phyloP scores from a whole-genome alignment of 2,329 filamentous ascomycete species.

The Fusarium falciforme region DNA sequence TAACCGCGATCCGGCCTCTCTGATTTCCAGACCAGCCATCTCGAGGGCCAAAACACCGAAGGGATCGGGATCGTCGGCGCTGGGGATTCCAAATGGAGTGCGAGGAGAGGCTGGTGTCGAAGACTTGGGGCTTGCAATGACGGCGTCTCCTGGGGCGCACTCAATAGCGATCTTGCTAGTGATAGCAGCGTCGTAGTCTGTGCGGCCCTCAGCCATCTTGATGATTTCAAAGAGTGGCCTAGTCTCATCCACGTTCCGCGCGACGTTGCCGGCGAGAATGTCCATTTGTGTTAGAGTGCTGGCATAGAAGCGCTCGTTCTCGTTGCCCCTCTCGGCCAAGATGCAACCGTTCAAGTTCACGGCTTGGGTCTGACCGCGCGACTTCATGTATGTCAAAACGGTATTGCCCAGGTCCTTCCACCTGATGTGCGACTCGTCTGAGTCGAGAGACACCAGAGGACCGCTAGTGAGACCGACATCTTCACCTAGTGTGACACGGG shows the following conservation, averaged over 20 bases:
- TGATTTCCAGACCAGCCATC: constrained; percentile 87
- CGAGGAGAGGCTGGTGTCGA: constrained; percentile 51
- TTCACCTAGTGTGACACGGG: constrained; percentile 83
- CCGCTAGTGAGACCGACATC: constrained; percentile 83
- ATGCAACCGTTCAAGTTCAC: constrained; percentile 68
- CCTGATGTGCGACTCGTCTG: constrained; percentile 62
- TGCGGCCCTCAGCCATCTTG: constrained; percentile 87
- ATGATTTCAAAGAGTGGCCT: constrained; percentile 81
- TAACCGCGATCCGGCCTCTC: constrained; percentile 80
- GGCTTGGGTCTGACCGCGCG: constrained; percentile 65
- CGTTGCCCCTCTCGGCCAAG: constrained; percentile 66
- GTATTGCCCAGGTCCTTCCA: constrained; percentile 66
- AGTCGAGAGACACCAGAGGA: constrained; percentile 71
- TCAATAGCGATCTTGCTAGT: constrained; percentile 72
- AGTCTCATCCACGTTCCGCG: constrained; percentile 65
- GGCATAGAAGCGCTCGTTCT: constrained; percentile 70
- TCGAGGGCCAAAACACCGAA: constrained; percentile 93
- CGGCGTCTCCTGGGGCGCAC: constrained; percentile 81
- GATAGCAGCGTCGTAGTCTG: constrained; percentile 75
- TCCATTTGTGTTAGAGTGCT: constrained; percentile 64
- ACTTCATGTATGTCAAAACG: constrained; percentile 69
- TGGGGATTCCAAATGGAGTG: constrained; percentile 80
- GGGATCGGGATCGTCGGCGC: constrained; percentile 85
- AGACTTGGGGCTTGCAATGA: constrained; percentile 60
- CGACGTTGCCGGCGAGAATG: constrained; percentile 67